These are phyloP conservation scores for Lanmaoa pseudosensibilis DNA, from an alignment of 768 basidiomycete species.

Conservation along the genomic window DNA sequence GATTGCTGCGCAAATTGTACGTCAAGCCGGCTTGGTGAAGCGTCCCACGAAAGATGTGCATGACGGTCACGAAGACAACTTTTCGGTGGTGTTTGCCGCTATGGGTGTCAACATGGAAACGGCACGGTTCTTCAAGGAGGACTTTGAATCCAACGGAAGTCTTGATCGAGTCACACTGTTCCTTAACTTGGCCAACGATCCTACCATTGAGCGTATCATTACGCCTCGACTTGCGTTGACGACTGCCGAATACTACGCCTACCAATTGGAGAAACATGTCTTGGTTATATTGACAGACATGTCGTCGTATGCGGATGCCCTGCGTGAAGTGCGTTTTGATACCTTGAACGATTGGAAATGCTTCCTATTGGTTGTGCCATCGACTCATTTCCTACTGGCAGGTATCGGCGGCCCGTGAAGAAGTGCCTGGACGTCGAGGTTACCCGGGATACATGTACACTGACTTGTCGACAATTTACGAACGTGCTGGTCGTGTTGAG, in stretches of 20 bases:
- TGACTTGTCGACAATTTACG: conserved; percentile 98
- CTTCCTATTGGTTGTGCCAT: not conserved
- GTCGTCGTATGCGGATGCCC: conserved; percentile 95
- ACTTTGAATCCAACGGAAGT: conserved; percentile 98
- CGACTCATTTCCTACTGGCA: conserved; percentile 17
- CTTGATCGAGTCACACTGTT: conserved; percentile 97
- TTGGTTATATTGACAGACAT: conserved; percentile 99
- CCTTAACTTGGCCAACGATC: conserved; percentile 98
- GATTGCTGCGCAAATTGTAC: conserved; percentile 99
- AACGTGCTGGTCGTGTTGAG: conserved; percentile 97
- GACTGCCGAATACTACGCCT: conserved; percentile 99
- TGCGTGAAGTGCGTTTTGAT: conserved; percentile 73
- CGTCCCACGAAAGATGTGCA: conserved; percentile 96
- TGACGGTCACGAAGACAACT: conserved; percentile 99
- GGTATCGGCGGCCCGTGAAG: conserved; percentile 97
- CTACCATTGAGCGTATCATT: conserved; percentile 99
- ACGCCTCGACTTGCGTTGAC: conserved; percentile 97
- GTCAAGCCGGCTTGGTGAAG: conserved; percentile 97
- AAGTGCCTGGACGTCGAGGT: conserved; percentile 98
- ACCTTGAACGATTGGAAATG: conserved; percentile 15
- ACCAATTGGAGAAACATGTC: conserved; percentile 99
- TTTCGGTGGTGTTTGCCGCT: conserved; percentile 98
- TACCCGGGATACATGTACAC: conserved; percentile 99
- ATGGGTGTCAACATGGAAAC: conserved; percentile 99
- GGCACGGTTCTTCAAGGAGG: conserved; percentile 98